A percentile compares a stretch with the other conserved stretches of the same genome.
phyloP scores from a whole-genome alignment of 371 early-diverging fungal genomes.

The Mycotypha africana region DNA sequence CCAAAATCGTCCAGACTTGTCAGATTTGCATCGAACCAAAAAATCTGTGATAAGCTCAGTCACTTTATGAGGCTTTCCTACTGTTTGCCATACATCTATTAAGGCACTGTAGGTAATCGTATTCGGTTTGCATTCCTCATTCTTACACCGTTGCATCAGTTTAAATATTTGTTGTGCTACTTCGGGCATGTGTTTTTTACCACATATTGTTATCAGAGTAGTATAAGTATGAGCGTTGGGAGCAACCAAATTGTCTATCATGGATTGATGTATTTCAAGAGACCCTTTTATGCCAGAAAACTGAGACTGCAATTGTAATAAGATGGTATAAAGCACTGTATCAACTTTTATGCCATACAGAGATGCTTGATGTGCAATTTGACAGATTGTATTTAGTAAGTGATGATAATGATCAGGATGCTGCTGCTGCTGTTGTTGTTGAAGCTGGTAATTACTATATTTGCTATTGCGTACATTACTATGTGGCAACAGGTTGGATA shows the following conservation, averaged over 20 bases:
- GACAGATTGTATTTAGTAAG: slow-evolving; percentile 14
- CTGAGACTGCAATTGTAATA: slow-evolving; percentile 30
- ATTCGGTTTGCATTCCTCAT: slow-evolving; percentile 21
- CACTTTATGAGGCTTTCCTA: slow-evolving; percentile 22
- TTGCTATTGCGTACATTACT: too few relatives aligned
- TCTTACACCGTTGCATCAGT: slow-evolving; percentile 35
- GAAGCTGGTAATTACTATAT: too few relatives aligned
- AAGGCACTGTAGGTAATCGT: slow-evolving; percentile 40
- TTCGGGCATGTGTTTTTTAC: slow-evolving; percentile 23
- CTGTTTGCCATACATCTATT: slow-evolving; percentile 36
- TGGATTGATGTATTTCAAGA: slow-evolving; percentile 31
- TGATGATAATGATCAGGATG: slow-evolving; percentile 1
- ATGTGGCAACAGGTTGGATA: too few relatives aligned
- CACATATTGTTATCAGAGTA: slow-evolving; percentile 29
- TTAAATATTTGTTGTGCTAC: slow-evolving; percentile 39
- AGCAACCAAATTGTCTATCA: slow-evolving; percentile 25
- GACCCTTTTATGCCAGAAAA: slow-evolving; percentile 22
- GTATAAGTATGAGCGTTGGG: slow-evolving; percentile 45
- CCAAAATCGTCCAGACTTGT: slow-evolving; percentile 25
- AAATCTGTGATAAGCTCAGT: slow-evolving; percentile 27
- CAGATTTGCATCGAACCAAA: slow-evolving; percentile 14
- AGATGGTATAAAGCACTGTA: slow-evolving; percentile 32
- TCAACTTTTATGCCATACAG: slow-evolving; percentile 35
- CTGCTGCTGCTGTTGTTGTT: not conserved
- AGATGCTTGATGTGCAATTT: slow-evolving; percentile 27